Evolutionary conservation across 1,284 basidiomycete species (phyloP), one percentile per base, ranked within the genome.

Genomic region (Pholiota adiposa): DNA sequence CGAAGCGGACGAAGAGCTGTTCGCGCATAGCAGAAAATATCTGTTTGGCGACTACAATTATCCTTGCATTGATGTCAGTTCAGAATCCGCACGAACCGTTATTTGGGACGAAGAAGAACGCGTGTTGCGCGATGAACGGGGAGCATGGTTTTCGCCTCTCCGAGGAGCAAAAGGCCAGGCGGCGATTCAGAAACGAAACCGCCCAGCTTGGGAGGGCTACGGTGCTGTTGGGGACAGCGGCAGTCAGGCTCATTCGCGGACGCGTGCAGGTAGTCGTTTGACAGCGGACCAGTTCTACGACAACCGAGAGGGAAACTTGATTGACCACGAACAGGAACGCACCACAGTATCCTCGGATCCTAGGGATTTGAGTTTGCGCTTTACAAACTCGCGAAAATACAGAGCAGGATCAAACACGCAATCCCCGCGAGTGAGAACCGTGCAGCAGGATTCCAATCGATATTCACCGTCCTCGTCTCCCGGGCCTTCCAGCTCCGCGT

Each of bases 11-110:
- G 87, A 93, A 71, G 79, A 83, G 62, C 74, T 96, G 46, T 96
- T 89, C 68, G 77, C 75, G 18, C 81, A 90, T 53, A 88, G 89
- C 67, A 83, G 85, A 66, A 81, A 83, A 63, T 89, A 93, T 56
- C 77, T 94, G 21, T 95, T 97, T 68, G 97, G 97, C 8, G 95
- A 98, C 76, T 95, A 96, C 70, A 88, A 92, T 66, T 97, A 97
- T 72, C 94, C 94, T 0, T 89, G 88, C 64, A 89, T 96, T 60
- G 95, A 96, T 69, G 88, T 93, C 36, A 93, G 88, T 70, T 86
- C 92, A 49, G 86, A 94, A 75, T 73, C 79, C 54, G 90, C 90
- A 38, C 77, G 84, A 64, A 73, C 72, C 58, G 73, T 73, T 44
- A 90, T 92, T 74, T 89, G 89, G 90, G 82, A 83, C 46, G 89